phyloP scores from a whole-genome alignment of 2,329 filamentous ascomycete species.

The Fusarium sp. region DNA sequence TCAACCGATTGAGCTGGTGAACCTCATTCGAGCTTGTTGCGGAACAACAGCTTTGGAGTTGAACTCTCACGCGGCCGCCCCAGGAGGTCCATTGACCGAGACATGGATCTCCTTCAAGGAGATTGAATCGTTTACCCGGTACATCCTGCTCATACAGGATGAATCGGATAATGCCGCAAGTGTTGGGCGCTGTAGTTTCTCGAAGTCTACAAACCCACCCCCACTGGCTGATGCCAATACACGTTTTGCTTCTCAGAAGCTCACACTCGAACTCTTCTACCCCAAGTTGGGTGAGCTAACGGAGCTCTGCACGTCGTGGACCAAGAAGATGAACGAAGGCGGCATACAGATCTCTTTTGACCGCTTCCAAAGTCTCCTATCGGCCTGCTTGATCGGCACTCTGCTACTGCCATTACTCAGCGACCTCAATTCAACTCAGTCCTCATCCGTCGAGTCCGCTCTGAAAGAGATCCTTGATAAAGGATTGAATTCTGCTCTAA shows the following conservation, averaged over 20 bases:
- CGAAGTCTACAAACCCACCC: constrained; percentile 22
- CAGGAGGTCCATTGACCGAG: constrained; percentile 65
- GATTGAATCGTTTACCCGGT: constrained; percentile 63
- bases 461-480: constrained; percentile 60
- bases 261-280: constrained; percentile 68
- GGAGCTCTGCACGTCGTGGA: constrained; percentile 64
- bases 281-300: constrained; percentile 67
- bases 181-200: constrained; percentile 9
- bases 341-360: constrained; percentile 66
- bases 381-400: constrained; percentile 62
- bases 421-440: constrained; percentile 63
- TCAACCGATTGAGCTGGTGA: constrained; percentile 75
- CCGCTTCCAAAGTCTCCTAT: constrained; percentile 67
- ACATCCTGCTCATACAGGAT: constrained; percentile 68
- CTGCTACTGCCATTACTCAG: constrained; percentile 65
- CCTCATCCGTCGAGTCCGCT: constrained; percentile 62
- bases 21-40: constrained; percentile 78
- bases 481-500: constrained; percentile 58
- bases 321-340: constrained; percentile 60
- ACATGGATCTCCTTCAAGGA: constrained; percentile 62
- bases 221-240: constrained; percentile 52
- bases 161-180: constrained; percentile 2
- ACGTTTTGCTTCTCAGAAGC: constrained; percentile 62
- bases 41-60: constrained; percentile 61
- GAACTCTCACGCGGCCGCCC: constrained; percentile 53